Percentiles rank a stretch among this genome's conserved stretches.
These are phyloP conservation scores for Poteriospumella lacustris DNA, from an alignment of 108 stramenopile genomes.

Conservation along the genomic window DNA sequence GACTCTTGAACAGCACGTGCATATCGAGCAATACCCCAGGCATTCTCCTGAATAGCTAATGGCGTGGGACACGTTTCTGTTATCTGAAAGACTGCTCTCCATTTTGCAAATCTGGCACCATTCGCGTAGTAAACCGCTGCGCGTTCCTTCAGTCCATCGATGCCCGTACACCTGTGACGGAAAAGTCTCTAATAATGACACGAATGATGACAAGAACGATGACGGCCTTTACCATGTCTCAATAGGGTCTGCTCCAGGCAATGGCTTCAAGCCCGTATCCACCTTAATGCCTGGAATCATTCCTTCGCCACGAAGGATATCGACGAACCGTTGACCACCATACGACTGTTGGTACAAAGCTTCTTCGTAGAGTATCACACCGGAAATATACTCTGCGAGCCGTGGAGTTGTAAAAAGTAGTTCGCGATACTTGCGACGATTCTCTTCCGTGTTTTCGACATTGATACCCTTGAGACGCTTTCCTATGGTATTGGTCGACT, in stretches of 20 bases:
- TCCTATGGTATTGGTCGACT: conserved; percentile 73
- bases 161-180: conserved; percentile 34
- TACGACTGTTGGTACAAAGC: background rate
- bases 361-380: conserved; percentile 19
- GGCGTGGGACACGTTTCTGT: background rate
- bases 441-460: conserved; percentile 33
- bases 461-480: conserved; percentile 49
- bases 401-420: conserved; percentile 50
- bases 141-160: conserved; percentile 9
- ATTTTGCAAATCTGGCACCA: conserved; percentile 15
- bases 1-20: conserved; percentile 5
- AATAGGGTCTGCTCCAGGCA: conserved; percentile 22
- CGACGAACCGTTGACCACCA: background rate
- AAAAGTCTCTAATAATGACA: background rate
- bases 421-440: conserved; percentile 4
- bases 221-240: background rate
- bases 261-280: background rate
- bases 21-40: conserved; percentile 3
- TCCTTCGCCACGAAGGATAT: background rate
- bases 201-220: background rate
- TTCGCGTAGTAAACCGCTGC: conserved; percentile 9
- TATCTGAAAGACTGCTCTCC: conserved; percentile 15
- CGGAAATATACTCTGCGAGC: background rate
- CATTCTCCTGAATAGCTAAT: conserved; percentile 16
- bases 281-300: conserved; percentile 14